Evolutionary conservation across 202 grass and related monocot species (phyloP).

Genomic region (Elaeis oleifera): DNA sequence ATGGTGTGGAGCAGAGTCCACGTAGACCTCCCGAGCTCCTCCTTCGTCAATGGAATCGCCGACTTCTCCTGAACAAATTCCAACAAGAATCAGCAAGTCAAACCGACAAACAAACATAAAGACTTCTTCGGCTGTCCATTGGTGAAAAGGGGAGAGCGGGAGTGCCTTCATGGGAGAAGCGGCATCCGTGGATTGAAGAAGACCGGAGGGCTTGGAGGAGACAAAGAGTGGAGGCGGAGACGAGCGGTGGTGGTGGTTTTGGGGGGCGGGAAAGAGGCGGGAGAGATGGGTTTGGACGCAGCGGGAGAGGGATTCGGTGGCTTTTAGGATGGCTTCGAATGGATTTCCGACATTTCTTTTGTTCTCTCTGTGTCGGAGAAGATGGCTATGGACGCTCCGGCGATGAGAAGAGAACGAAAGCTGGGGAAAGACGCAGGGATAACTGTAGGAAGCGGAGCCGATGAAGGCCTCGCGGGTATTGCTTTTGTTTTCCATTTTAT

Average conservation of each 20-base stretch:
- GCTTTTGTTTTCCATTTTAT: too few species aligned
- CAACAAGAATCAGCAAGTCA: conserved; percentile 9
- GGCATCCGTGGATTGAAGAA: background rate
- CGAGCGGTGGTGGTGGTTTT: too few species aligned
- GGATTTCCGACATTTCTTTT: conserved; percentile 25
- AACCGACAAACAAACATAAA: too few species aligned
- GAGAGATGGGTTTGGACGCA: conserved; percentile 36
- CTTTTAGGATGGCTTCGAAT: conserved; percentile 18
- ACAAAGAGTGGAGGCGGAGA: too few species aligned
- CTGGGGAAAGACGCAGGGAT: too few species aligned
- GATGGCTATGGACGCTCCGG: too few species aligned
- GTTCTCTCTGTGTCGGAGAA: too few species aligned
- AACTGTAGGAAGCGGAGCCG: too few species aligned
- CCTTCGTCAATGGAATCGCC: conserved; percentile 58
- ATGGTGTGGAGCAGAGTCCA: conserved; percentile 92
- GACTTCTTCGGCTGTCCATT: background rate
- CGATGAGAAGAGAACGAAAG: too few species aligned
- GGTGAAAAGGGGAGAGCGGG: background rate
- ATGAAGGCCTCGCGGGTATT: too few species aligned
- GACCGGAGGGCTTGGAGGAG: too few species aligned
- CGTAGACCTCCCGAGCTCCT: conserved; percentile 75
- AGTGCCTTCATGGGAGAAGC: conserved; percentile 22
- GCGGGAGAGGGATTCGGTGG: conserved; percentile 19
- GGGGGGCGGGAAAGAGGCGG: conserved; percentile 1
- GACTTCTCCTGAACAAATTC: conserved; percentile 36